phyloP scores from a whole-genome alignment of 2,329 filamentous ascomycete species.

The Exophiala sp. region DNA sequence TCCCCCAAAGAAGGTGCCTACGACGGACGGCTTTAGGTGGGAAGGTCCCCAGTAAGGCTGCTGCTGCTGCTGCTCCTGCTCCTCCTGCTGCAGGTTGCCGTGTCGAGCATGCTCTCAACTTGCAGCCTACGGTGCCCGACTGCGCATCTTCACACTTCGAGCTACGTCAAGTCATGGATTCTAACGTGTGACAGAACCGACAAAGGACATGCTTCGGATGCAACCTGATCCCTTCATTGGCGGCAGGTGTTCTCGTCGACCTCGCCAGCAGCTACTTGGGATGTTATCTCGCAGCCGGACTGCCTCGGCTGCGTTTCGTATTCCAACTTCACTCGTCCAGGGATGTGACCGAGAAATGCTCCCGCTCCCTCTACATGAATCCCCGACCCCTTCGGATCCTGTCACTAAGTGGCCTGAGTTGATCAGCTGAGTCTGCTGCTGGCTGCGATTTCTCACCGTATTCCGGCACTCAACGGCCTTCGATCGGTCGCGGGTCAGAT shows the following conservation, averaged over 20 bases:
- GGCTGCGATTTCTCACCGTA: background rate
- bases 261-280: background rate
- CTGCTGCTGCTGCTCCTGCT: no score
- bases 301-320: slow-evolving; percentile 2
- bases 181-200: background rate
- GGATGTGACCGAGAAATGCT: slow-evolving; percentile 12
- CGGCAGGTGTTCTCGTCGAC: background rate
- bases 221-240: background rate
- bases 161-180: background rate
- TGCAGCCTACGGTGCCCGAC: background rate
- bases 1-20: no score
- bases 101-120: no score
- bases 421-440: slow-evolving; percentile 15
- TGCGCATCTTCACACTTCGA: background rate
- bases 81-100: no score
- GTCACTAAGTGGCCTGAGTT: slow-evolving; percentile 16
- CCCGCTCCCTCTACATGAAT: background rate
- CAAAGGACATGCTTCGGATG: background rate
- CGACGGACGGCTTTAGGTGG: no score
- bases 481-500: background rate
- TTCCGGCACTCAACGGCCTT: background rate
- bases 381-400: background rate
- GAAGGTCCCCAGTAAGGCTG: no score
- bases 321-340: slow-evolving; percentile 14
- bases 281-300: background rate